phyloP scores from a whole-genome alignment of 139 green algal species.

The Tetradesmus obliquus region DNA sequence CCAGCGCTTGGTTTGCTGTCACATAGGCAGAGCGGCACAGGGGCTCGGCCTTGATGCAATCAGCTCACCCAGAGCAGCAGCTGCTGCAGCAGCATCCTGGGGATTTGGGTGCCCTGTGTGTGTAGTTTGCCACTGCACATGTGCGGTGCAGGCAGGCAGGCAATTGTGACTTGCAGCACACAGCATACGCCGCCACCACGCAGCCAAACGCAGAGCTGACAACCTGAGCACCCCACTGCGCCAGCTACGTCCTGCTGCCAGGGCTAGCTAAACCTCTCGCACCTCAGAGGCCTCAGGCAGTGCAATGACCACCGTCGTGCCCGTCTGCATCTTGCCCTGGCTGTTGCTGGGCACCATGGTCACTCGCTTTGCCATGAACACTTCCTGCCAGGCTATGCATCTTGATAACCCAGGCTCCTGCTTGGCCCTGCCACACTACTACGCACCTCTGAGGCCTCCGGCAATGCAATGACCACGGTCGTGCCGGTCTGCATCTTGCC shows the following conservation, averaged over 20 bases:
- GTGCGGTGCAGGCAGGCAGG: not conserved
- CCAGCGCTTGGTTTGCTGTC: not conserved
- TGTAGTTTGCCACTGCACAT: not conserved
- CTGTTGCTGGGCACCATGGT: too few relatives aligned
- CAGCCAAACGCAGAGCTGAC: not conserved
- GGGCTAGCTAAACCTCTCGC: too few relatives aligned
- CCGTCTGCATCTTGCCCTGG: too few relatives aligned
- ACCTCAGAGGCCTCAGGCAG: too few relatives aligned
- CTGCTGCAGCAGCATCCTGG: not conserved
- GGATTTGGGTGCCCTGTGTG: not conserved
- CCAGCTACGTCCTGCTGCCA: too few relatives aligned
- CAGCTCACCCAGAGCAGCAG: not conserved
- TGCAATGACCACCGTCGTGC: too few relatives aligned
- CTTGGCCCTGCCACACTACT: too few relatives aligned
- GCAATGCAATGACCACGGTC: constrained; percentile 88
- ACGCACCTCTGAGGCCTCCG: constrained; percentile 79
- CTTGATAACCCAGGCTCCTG: too few relatives aligned
- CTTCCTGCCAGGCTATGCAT: too few relatives aligned
- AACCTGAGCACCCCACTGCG: too few relatives aligned
- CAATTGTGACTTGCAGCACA: not conserved
- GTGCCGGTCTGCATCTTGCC: constrained; percentile 96
- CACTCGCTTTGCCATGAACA: too few relatives aligned
- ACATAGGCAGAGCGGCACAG: not conserved
- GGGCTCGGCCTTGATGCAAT: not conserved
- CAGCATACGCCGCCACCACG: not conserved